Conservation (phyloP, 148 eudicot genomes). For the Rhododendron ferrugineum region DNA sequence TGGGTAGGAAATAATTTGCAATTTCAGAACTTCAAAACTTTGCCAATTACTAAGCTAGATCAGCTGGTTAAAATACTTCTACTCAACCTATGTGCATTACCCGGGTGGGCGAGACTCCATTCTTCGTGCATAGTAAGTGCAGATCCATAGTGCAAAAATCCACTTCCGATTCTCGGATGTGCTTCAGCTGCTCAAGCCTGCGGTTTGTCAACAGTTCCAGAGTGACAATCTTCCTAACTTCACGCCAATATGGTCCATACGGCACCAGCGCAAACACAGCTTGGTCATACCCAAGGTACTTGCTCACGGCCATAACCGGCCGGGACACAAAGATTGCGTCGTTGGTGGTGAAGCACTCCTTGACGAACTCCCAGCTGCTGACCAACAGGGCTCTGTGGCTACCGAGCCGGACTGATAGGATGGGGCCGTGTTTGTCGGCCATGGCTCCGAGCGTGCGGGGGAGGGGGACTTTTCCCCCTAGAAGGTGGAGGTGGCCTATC, state of each 20-base stretch:
- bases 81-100: not conserved
- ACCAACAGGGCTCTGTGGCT: slow-evolving; percentile 23
- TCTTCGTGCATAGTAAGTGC: not conserved
- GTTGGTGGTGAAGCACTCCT: slow-evolving; percentile 28
- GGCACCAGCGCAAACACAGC: slow-evolving; percentile 24
- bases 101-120: not conserved
- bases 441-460: slow-evolving; percentile 31
- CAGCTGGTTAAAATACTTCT: no score
- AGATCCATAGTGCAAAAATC: slow-evolving; percentile 15
- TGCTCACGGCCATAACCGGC: slow-evolving; percentile 6
- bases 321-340: slow-evolving; percentile 19
- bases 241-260: slow-evolving; percentile 39
- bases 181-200: slow-evolving; percentile 16
- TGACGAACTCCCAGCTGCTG: slow-evolving; percentile 17
- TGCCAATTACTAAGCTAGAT: no score
- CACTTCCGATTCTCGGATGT: slow-evolving; percentile 15
- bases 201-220: slow-evolving; percentile 22
- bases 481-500: slow-evolving; percentile 37
- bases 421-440: slow-evolving; percentile 32
- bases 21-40: no score
- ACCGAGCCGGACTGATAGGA: slow-evolving; percentile 26
- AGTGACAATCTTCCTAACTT: slow-evolving; percentile 23
- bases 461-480: slow-evolving; percentile 16
- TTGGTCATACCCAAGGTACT: slow-evolving; percentile 24
- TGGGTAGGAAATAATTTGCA: no score